Base-by-base conservation (phyloP, 345 rosid species). In the Carallia pectinifolia region DNA sequence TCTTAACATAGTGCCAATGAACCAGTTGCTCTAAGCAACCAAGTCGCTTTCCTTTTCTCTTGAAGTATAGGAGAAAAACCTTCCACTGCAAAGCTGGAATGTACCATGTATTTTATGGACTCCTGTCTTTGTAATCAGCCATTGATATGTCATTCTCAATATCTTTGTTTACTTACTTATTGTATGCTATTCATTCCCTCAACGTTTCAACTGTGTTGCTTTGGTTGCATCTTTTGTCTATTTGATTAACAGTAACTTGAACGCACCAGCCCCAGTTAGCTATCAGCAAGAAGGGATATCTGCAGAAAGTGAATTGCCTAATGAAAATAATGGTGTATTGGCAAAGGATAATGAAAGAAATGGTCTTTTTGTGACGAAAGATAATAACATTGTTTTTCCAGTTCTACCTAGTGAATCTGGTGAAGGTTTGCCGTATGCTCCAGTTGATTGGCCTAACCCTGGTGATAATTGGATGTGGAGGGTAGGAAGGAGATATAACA, bases 381-480 rank as follows among this genome's bases (percentile, higher is more conserved):
- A 71, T 76, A 71, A 67, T 2, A 71, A 64, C 6, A 74, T 81
- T 75, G 30, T 83, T 29, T 68, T 68, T 48, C 88, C 84, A 0
- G 90, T 86, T 17, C 77, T 23, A 2, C 85, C 89, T 1, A 63
- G 82, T 65, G 83, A 70, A 36, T 76, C 85, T 59, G 93, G 96
- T 61, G 64, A 62, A 59, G 96, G 93, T 23, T 68, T 88, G 76
- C 96, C 93, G 0, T 88, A 86, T 83, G 96, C 93, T 68, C 93
- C 93, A 48, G 76, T 69, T 12, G 80, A 89, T 75, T 89, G 88
- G 88, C 94, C 92, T 47, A 71, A 62, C 2, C 88, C 81, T 4
- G 94, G 92, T 65, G 94, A 87, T 74, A 78, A 56, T 50, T 85
- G 93, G 91, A 62, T 71, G 9, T 90, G 97, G 93, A 88, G 63